phyloP scores from a whole-genome alignment of 2,329 filamentous ascomycete species.

The Cercospora beticola region DNA sequence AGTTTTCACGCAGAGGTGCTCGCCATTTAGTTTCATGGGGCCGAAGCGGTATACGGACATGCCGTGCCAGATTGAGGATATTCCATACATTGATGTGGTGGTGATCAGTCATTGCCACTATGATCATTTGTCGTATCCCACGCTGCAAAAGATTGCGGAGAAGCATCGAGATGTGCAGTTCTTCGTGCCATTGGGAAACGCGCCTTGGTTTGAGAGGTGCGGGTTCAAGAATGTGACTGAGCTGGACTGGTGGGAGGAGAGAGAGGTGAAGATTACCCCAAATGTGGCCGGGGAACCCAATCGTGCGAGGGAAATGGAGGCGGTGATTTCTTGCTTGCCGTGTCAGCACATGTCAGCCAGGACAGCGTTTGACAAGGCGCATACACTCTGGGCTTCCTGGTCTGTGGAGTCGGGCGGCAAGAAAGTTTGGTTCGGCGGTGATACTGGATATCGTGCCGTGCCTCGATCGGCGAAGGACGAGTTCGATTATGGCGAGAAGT shows the following conservation, averaged over 20 bases:
- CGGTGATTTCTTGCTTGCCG: constrained; percentile 74
- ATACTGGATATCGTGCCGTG: constrained; percentile 86
- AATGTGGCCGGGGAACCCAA: not conserved
- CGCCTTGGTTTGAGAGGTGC: constrained; percentile 71
- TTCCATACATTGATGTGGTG: constrained; percentile 72
- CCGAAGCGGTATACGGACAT: constrained; percentile 76
- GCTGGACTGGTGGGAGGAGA: constrained; percentile 92
- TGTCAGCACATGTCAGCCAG: constrained; percentile 80
- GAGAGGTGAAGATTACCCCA: constrained; percentile 65
- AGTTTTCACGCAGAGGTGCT: constrained; percentile 85
- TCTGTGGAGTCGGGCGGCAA: constrained; percentile 69
- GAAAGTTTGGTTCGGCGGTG: constrained; percentile 81
- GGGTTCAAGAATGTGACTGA: constrained; percentile 79
- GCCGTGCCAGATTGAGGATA: constrained; percentile 74
- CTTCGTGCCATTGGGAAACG: constrained; percentile 81
- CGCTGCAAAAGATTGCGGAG: constrained; percentile 67
- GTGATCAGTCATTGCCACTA: constrained; percentile 87
- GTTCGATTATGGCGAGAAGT: constrained; percentile 71
- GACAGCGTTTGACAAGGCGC: constrained; percentile 65
- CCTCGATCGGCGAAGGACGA: constrained; percentile 59
- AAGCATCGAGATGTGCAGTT: constrained; percentile 78
- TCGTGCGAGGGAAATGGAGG: constrained; percentile 53
- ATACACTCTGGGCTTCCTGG: constrained; percentile 89
- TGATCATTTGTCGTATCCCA: constrained; percentile 80
- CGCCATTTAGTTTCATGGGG: constrained; percentile 67